Conservation (phyloP, 176 grass and related monocot species). For the Rhynchospora breviuscula region DNA sequence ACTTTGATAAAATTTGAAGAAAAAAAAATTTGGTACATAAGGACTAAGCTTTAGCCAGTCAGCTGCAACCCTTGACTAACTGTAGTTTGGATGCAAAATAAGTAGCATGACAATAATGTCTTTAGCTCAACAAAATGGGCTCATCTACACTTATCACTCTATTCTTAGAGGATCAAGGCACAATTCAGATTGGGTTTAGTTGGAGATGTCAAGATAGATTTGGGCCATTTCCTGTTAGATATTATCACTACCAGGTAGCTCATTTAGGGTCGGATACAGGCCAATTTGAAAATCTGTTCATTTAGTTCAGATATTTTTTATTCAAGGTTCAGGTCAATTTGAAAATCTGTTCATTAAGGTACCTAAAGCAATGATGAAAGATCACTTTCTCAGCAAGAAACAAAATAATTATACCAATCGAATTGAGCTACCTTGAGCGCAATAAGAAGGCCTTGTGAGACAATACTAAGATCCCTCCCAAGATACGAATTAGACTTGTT, state of each 20-base stretch:
- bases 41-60: neutral
- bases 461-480: conserved; percentile 57
- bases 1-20: neutral
- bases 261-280: neutral
- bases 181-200: neutral
- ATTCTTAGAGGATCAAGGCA: neutral
- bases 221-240: neutral
- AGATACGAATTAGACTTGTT: conserved; percentile 40
- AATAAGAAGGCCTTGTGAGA: conserved; percentile 54
- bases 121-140: neutral
- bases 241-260: neutral
- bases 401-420: neutral
- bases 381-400: neutral
- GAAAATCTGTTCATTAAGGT: no score
- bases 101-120: neutral
- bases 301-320: neutral
- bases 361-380: neutral
- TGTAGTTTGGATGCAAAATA: neutral
- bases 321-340: neutral
- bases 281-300: neutral
- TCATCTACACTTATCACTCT: neutral
- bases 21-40: neutral
- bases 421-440: conserved; percentile 57
- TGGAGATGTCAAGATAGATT: neutral
- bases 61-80: neutral